Percentiles rank a stretch among this genome's conserved stretches.
These are phyloP conservation scores for Arxiozyma slooffiae DNA, from an alignment of 1,139 yeast genomes.

Conservation along the genomic window DNA sequence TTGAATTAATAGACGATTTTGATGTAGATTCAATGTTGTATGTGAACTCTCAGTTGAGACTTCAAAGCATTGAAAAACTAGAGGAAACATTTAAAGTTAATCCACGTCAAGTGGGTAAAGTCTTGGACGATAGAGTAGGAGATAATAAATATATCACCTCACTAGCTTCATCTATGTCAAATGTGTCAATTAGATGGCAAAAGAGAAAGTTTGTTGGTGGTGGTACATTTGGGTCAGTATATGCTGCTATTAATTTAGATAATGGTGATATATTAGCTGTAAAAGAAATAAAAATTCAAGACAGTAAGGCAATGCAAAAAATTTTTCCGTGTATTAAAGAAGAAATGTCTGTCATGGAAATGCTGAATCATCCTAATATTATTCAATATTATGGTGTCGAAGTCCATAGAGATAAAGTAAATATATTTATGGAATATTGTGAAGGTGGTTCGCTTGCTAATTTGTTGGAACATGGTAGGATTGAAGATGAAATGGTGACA, in stretches of 20 bases:
- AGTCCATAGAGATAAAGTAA: conserved; percentile 91
- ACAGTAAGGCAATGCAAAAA: conserved; percentile 73
- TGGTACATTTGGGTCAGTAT: conserved; percentile 92
- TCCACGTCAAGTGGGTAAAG: conserved; percentile 61
- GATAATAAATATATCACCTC: conserved; percentile 82
- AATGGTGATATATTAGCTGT: conserved; percentile 97
- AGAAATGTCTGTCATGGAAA: conserved; percentile 93
- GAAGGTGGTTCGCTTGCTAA: conserved; percentile 91
- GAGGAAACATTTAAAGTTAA: conserved; percentile 20
- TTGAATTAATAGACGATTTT: conserved; percentile 27
- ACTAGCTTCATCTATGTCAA: conserved; percentile 81
- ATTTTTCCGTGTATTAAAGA: conserved; percentile 85
- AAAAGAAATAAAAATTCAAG: conserved; percentile 86
- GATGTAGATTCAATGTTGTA: conserved; percentile 35
- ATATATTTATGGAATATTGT: conserved; percentile 95
- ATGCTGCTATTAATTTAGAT: conserved; percentile 83
- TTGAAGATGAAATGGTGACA: conserved; percentile 89
- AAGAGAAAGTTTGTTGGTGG: conserved; percentile 91
- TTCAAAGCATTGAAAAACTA: conserved; percentile 30
- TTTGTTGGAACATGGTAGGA: conserved; percentile 76
- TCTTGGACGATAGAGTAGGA: conserved; percentile 74
- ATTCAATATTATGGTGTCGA: conserved; percentile 96
- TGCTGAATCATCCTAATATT: conserved; percentile 89
- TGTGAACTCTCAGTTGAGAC: conserved; percentile 31
- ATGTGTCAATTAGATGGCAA: conserved; percentile 93